phyloP scores from a whole-genome alignment of 2,329 filamentous ascomycete genomes.

The Colletotrichum viniferum region DNA sequence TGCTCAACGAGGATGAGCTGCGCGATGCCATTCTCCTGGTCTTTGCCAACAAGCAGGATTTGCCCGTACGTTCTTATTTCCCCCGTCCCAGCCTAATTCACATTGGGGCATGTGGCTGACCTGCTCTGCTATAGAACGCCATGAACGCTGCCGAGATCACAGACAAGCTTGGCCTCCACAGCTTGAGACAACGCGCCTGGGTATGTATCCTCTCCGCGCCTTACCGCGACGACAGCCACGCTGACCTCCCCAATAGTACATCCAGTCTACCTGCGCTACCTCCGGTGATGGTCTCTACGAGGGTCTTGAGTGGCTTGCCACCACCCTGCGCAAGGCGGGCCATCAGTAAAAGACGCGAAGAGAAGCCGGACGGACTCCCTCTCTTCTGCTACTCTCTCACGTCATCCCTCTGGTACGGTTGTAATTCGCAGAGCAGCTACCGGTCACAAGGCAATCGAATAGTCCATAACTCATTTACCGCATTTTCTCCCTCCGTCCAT shows the following conservation, averaged over 20 bases:
- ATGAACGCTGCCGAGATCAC: conserved; percentile 99
- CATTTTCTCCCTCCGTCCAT: conserved; percentile 23
- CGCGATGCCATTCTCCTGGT: conserved; percentile 95
- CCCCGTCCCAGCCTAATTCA: neutral
- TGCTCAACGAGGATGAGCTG: conserved; percentile 99
- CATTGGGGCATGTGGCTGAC: conserved; percentile 2
- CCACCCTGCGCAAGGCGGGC: conserved; percentile 78
- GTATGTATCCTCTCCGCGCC: conserved; percentile 63
- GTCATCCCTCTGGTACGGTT: conserved; percentile 57
- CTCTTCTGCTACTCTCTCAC: conserved; percentile 42
- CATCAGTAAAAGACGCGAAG: conserved; percentile 57
- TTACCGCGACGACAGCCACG: neutral
- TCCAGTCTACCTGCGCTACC: conserved; percentile 99
- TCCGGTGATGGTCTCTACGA: conserved; percentile 99
- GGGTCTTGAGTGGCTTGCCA: conserved; percentile 93
- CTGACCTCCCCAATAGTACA: conserved; percentile 69
- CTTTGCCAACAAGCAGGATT: conserved; percentile 99
- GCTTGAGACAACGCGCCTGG: conserved; percentile 97
- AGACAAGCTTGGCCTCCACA: conserved; percentile 99
- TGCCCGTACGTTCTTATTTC: conserved; percentile 72
- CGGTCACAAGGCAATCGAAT: conserved; percentile 59
- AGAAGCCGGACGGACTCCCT: conserved; percentile 32
- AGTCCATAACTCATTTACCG: conserved; percentile 48
- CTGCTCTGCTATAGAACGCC: conserved; percentile 71
- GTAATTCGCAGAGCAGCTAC: conserved; percentile 59